These are phyloP conservation scores for Penicillium sp. DNA, from an alignment of 2,329 filamentous ascomycete genomes.

Conservation along the genomic window DNA sequence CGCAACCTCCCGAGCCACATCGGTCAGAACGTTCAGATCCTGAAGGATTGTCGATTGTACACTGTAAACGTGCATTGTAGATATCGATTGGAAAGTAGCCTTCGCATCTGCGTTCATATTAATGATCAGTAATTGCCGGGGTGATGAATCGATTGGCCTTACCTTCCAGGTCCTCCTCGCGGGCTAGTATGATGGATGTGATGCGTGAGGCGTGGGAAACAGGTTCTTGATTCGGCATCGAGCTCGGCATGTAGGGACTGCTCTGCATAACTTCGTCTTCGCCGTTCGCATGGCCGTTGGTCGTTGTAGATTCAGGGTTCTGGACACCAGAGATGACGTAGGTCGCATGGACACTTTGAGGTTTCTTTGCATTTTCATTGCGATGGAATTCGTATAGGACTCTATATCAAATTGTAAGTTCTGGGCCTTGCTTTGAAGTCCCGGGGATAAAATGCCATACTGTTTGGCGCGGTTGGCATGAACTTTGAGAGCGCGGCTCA, in stretches of 20 bases:
- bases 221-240: slow-evolving; percentile 56
- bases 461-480: slow-evolving; percentile 88
- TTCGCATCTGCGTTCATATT: slow-evolving; percentile 57
- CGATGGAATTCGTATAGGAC: slow-evolving; percentile 86
- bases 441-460: slow-evolving; percentile 53
- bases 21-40: slow-evolving; percentile 70
- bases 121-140: not conserved
- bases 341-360: slow-evolving; percentile 81
- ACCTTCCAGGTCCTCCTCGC: slow-evolving; percentile 73
- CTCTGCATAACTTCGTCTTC: slow-evolving; percentile 64
- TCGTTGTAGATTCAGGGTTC: slow-evolving; percentile 32
- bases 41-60: slow-evolving; percentile 69
- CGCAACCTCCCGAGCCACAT: slow-evolving; percentile 65
- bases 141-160: slow-evolving; percentile 15
- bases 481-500: slow-evolving; percentile 80
- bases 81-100: slow-evolving; percentile 68
- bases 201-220: slow-evolving; percentile 54
- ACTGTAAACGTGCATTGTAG: slow-evolving; percentile 85
- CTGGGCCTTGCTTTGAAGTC: not conserved
- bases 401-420: slow-evolving; percentile 46
- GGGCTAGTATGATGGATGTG: slow-evolving; percentile 64
- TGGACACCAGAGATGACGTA: slow-evolving; percentile 79
- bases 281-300: slow-evolving; percentile 56
- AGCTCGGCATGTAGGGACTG: slow-evolving; percentile 67
- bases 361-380: slow-evolving; percentile 72